Conservation (phyloP, 441 rosid species). For the Adansonia grandidieri region DNA sequence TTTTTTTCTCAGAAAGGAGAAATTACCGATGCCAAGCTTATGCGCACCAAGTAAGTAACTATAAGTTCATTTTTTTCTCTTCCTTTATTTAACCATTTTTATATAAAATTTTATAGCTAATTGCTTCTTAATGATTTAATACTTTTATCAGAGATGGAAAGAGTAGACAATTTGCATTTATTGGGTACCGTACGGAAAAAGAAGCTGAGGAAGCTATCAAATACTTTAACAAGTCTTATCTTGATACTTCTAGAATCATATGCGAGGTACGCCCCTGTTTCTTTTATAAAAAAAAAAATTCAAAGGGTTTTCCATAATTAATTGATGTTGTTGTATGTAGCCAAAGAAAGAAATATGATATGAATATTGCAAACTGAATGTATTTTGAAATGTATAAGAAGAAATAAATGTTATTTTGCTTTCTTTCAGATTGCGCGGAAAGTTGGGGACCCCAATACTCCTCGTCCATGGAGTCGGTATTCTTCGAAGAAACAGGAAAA, state of each 20-base stretch:
- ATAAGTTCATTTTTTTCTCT: neutral
- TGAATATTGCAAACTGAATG: neutral
- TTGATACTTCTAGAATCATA: constrained; percentile 64
- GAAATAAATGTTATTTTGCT: constrained; percentile 6
- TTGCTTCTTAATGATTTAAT: neutral
- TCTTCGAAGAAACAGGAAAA: constrained; percentile 54
- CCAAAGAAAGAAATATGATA: neutral
- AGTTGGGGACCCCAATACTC: constrained; percentile 67
- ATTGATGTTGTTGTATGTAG: constrained; percentile 1
- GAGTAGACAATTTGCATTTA: constrained; percentile 84
- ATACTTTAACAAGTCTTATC: constrained; percentile 70
- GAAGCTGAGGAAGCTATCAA: constrained; percentile 87
- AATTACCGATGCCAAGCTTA: constrained; percentile 71
- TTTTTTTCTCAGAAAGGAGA: constrained; percentile 80
- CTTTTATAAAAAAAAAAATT: neutral
- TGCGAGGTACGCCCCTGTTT: constrained; percentile 64
- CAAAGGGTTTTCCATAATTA: neutral
- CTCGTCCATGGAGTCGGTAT: constrained; percentile 90
- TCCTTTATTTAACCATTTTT: neutral
- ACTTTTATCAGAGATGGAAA: constrained; percentile 64
- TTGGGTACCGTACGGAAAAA: constrained; percentile 74
- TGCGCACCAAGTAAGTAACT: constrained; percentile 69
- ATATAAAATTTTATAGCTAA: neutral
- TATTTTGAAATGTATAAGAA: constrained; percentile 25
- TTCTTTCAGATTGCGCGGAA: constrained; percentile 63